phyloP scores from a whole-genome alignment of 2,329 filamentous ascomycete genomes.

The Aschersonia sp. region DNA sequence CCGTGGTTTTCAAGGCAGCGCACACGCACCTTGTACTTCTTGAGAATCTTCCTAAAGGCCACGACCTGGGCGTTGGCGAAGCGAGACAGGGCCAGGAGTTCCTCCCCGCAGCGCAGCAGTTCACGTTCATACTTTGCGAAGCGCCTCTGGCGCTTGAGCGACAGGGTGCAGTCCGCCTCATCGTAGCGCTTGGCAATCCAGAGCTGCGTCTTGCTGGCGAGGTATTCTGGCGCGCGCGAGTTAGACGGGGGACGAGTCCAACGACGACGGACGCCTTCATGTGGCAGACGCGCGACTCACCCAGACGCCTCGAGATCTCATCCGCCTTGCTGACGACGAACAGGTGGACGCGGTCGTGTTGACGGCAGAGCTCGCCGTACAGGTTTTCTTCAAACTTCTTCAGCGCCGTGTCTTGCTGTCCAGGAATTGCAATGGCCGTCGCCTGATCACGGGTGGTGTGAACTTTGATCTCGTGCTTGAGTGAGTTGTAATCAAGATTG shows the following conservation, averaged over 20 bases:
- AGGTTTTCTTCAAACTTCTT: slow-evolving; percentile 57
- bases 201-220: slow-evolving; percentile 31
- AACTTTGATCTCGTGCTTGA: slow-evolving; percentile 73
- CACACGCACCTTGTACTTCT: slow-evolving; percentile 54
- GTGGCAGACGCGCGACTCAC: slow-evolving; percentile 25
- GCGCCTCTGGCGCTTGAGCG: slow-evolving; percentile 33
- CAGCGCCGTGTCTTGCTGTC: slow-evolving; percentile 44
- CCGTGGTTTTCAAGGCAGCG: too few relatives aligned
- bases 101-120: slow-evolving; percentile 47
- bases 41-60: slow-evolving; percentile 70
- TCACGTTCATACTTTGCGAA: slow-evolving; percentile 39
- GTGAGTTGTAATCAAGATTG: slow-evolving; percentile 79
- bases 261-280: too few relatives aligned
- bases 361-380: slow-evolving; percentile 53
- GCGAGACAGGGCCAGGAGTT: slow-evolving; percentile 54
- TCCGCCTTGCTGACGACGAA: slow-evolving; percentile 71
- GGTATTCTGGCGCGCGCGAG: slow-evolving; percentile 23
- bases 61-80: slow-evolving; percentile 62
- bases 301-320: slow-evolving; percentile 56
- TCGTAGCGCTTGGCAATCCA: slow-evolving; percentile 29
- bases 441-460: slow-evolving; percentile 61
- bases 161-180: slow-evolving; percentile 15
- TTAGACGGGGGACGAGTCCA: not conserved
- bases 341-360: slow-evolving; percentile 64
- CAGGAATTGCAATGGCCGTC: slow-evolving; percentile 59